Base-by-base conservation (phyloP, 345 rosid genomes). In the Erysimum cheiranthoides region DNA sequence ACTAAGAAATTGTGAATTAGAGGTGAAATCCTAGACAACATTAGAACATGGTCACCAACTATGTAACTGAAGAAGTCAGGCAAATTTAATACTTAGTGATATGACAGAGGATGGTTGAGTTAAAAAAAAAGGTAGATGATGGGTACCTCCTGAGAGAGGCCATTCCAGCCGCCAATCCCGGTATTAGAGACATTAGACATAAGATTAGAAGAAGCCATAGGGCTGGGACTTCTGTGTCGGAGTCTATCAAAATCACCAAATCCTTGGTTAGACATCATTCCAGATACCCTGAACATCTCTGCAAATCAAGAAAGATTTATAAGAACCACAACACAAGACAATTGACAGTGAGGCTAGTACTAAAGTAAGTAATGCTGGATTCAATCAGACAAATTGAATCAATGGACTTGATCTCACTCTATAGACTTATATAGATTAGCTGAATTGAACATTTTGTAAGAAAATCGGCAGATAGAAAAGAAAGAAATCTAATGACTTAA, bases 131-230 rank as follows among this genome's bases (percentile, higher is more conserved):
- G 35, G 14, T 18, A 65, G 70, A 50, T n/a, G 21, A 54, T 17
- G 18, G 39, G n/a, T 78, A 91, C 98, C 96, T 89, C 98, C 61
- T 84, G 93, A 13, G 89, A 86, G 80, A 87, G 82, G 59, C 89
- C 84, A 78, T 87, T 93, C 98, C 97, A 93, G 75, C 91, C 83
- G 11, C 91, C 86, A 75, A 93, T 73, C 36, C 93, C 93, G 17
- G 91, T 59, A 49, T 90, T 90, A 25, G 88, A 68, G 73, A 90
- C 96, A 81, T 84, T 88, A 45, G 98, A 87, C 65, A 93, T 83
- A 53, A 93, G 88, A 76, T 88, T 93, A 69, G 98, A 93, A 82
- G 98, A 91, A 60, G 97, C 96, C 98, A 93, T 93, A 67, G 97
- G 97, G 80, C 97, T 93, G 3, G 98, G 98, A 83, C 97, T 93